Evolutionary conservation across 371 early-diverging fungal species (phyloP).

Genomic region (Haplosporangium sp.): DNA sequence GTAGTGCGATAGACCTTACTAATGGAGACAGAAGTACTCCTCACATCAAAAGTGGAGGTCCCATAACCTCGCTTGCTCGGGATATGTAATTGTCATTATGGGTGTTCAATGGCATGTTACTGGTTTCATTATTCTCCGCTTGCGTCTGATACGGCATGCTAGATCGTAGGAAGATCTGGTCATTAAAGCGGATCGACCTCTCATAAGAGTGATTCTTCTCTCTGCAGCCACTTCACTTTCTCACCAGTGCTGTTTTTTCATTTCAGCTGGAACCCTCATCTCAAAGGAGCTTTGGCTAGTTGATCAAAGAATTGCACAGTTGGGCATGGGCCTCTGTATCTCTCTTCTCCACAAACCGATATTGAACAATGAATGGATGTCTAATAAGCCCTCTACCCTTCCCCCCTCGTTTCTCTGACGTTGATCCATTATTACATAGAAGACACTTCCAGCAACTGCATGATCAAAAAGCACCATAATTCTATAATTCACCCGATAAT

Average conservation of each 20-base stretch:
- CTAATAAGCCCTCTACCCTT: not conserved
- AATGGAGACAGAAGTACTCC: not conserved
- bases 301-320: not conserved
- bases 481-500: not conserved
- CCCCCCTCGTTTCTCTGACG: not conserved
- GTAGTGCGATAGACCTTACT: not conserved
- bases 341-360: not conserved
- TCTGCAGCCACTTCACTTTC: not conserved
- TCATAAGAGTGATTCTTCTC: not conserved
- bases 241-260: not conserved
- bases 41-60: not conserved
- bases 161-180: not conserved
- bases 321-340: constrained; percentile 4
- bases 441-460: not conserved
- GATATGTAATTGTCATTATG: not conserved
- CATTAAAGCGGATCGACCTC: not conserved
- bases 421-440: constrained; percentile 1
- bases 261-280: not conserved
- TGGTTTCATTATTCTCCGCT: not conserved
- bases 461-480: not conserved
- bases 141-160: not conserved
- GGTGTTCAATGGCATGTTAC: constrained; percentile 1
- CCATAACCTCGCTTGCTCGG: not conserved
- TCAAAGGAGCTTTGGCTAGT: not conserved
- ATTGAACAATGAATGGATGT: not conserved